Evolutionary conservation across 805 yeast species (phyloP), one percentile per base, ranked within the genome.

Genomic region (Cyberlindnera subsufficiens): DNA sequence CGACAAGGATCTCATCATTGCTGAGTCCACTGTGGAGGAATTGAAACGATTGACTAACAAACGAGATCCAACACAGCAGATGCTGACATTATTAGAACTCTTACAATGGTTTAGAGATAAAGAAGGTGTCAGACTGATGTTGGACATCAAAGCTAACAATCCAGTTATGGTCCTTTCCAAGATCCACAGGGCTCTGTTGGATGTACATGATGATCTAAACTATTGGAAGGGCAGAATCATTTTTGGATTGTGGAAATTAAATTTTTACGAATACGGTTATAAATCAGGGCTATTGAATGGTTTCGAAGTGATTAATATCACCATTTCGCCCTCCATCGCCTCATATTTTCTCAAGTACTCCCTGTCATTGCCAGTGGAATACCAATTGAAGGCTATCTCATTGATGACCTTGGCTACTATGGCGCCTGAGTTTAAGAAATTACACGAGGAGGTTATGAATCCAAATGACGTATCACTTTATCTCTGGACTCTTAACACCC

Each of bases 351-450:
- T 67, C 16, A 46, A 59, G 38, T 73, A 72, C 35, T 65, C 73
- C 22, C 49, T 60, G 35, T 49, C 63, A 35, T 49, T 69, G 15
- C 52, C 61, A 32, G 63, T 68, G 8, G 52, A 63, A 52, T 69
- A 68, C 52, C 78, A 75, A 59, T 68, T 80, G 41, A 67, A 69
- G 25, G 85, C 81, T 29, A 74, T 82, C 34, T 81, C 88, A 13
- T 40, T 67, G 11, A 57, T 66, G 30, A 39, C 63, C 67, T 54
- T 70, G 55, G 67, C 71, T 54, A 71, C 75, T 56, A 68, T 74
- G 77, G 68, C 64, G 4, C 51, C 42, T 49, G 68, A 46, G 56
- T 75, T 57, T 49, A 55, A 46, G 44, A 45, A 44, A 0, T 18
- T 49, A 2, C 35, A 59, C 39, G 52, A 68, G n/a, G 63, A 38